Evolutionary conservation across 805 yeast genomes (phyloP).

Genomic region (Teunomyces gatunensis): DNA sequence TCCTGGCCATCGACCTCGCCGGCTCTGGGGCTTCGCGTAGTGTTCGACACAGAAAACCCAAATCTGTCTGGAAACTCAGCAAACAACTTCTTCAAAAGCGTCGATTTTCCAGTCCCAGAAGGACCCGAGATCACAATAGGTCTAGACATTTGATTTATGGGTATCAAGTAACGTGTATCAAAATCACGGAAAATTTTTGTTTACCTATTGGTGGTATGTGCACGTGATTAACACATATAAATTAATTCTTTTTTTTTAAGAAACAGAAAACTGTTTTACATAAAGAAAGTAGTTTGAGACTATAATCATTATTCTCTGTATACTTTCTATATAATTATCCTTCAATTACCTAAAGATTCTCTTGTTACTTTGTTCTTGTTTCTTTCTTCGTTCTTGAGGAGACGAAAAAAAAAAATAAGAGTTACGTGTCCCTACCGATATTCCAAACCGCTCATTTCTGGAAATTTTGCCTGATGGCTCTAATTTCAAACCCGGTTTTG

Average conservation of each 20-base stretch:
- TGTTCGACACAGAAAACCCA: slow-evolving; percentile 92
- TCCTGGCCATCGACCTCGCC: slow-evolving; percentile 91
- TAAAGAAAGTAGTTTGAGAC: no score
- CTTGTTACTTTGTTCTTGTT: no score
- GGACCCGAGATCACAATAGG: slow-evolving; percentile 98
- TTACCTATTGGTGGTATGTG: not conserved
- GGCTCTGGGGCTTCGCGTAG: slow-evolving; percentile 87
- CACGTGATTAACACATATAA: not conserved
- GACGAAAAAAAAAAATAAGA: not conserved
- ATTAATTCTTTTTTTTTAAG: no score
- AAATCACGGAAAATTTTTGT: not conserved
- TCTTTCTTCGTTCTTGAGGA: not conserved
- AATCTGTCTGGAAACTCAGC: slow-evolving; percentile 86
- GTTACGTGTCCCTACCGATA: not conserved
- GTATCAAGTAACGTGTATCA: not conserved
- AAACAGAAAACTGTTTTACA: no score
- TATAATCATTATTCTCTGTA: no score
- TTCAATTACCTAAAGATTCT: no score
- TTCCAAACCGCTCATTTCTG: not conserved
- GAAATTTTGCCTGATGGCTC: not conserved
- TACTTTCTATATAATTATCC: no score
- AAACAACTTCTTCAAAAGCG: slow-evolving; percentile 82
- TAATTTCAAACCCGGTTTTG: not conserved
- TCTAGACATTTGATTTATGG: slow-evolving; percentile 38
- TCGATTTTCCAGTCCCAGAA: slow-evolving; percentile 94